Base-by-base conservation (phyloP, 1,284 basidiomycete species). In the Entoloma clypeatum region DNA sequence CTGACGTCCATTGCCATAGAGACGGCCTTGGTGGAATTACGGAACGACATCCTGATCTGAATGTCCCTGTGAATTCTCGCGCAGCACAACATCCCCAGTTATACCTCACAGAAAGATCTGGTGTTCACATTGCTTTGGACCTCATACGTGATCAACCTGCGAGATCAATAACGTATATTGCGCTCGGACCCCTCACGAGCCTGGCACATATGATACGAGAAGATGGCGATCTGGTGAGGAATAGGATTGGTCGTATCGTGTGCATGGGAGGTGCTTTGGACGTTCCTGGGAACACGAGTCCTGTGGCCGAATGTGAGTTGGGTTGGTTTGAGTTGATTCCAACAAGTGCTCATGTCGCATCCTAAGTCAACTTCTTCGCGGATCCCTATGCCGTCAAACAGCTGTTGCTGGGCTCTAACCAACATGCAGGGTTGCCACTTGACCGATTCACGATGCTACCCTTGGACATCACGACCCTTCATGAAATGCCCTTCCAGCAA, bases 181-280 rank as follows among this genome's bases (percentile, higher is more conserved):
- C 80, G 4, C 71, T 97, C 1, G 95, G 94, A 0, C 94, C 94
- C 4, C 66, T 93, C 44, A 97, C 92, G 13, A 94, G 89, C 56
- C 69, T 98, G 18, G 90, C 92, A 1, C 67, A 70, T 27, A 72
- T 88, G 35, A 69, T 86, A 59, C 73, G 72, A 7, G 59, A 72
- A 36, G 75, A 89, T 53, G 72, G 76, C 1, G 60, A 68, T 22
- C 67, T 77, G 1, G 61, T 83, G 11, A 69, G 71, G 8, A 68
- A 83, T 2, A 77, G 76, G 23, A 73, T 88, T 26, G 86, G 84
- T 11, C 74, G 81, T 9, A 72, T 98, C 18, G 69, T 94, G 13
- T 84, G 83, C 59, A 98, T 98, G 93, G 95, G 94, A n/a, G 94
- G 93, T n/a, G 84, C 90, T 1, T 64, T 98, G 21, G 92, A 97